Conservation (phyloP, 2,329 filamentous ascomycete genomes). For the Talaromyces albobiverticillius region DNA sequence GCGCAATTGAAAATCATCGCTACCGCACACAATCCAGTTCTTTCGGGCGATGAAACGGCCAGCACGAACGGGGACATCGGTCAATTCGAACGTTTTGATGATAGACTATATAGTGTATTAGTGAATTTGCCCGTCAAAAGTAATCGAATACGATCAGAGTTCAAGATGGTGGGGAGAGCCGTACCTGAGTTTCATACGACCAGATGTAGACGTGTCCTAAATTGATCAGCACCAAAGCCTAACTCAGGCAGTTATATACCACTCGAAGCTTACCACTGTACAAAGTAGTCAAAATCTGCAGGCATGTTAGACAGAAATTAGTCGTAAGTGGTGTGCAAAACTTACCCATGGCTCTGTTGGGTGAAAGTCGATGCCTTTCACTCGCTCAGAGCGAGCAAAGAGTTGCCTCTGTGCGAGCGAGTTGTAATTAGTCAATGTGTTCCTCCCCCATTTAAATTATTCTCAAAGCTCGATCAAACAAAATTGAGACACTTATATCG, state of each 20-base stretch:
- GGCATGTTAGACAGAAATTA: slow-evolving; percentile 22
- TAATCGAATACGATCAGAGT: background rate
- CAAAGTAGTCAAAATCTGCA: slow-evolving; percentile 76
- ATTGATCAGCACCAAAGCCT: slow-evolving; percentile 23
- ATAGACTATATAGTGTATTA: slow-evolving; percentile 59
- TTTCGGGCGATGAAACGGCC: slow-evolving; percentile 95
- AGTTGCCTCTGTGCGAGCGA: slow-evolving; percentile 64
- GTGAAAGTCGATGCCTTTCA: slow-evolving; percentile 97
- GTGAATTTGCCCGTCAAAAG: slow-evolving; percentile 12
- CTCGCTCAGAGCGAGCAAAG: slow-evolving; percentile 87
- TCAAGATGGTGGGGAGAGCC: slow-evolving; percentile 10
- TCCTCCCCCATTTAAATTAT: background rate
- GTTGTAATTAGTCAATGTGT: slow-evolving; percentile 38
- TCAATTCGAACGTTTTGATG: slow-evolving; percentile 98
- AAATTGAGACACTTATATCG: background rate
- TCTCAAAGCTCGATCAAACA: background rate
- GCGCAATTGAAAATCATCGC: slow-evolving; percentile 83
- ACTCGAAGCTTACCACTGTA: slow-evolving; percentile 72
- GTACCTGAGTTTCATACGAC: slow-evolving; percentile 88
- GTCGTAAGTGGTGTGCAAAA: slow-evolving; percentile 12
- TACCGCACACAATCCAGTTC: slow-evolving; percentile 98
- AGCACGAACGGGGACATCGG: slow-evolving; percentile 94
- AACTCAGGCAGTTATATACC: slow-evolving; percentile 13
- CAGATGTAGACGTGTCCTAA: slow-evolving; percentile 97
- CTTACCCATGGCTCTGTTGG: slow-evolving; percentile 91